A percentile compares a stretch with the other conserved stretches of the same genome.
Conservation (phyloP, 2,329 filamentous ascomycete species). For the Lachnellula hyalina region DNA sequence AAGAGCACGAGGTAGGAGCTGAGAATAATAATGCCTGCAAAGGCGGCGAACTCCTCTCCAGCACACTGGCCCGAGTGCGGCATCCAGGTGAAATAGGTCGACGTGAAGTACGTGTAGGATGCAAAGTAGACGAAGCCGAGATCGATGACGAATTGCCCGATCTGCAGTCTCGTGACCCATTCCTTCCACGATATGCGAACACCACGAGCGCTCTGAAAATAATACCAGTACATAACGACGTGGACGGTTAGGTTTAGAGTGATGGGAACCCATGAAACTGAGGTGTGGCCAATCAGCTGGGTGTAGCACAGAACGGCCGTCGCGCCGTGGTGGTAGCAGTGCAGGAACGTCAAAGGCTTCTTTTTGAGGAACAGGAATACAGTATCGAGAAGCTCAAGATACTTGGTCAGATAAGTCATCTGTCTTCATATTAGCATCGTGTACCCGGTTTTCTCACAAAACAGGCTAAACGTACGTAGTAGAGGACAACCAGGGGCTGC, state of each 20-base stretch:
- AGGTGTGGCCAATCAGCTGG: slow-evolving; percentile 85
- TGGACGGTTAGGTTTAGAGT: slow-evolving; percentile 89
- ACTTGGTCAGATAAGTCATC: slow-evolving; percentile 98
- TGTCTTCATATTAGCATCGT: slow-evolving; percentile 34
- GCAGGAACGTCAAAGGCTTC: slow-evolving; percentile 98
- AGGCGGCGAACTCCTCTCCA: slow-evolving; percentile 93
- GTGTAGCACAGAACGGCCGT: slow-evolving; percentile 97
- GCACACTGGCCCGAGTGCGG: slow-evolving; percentile 83
- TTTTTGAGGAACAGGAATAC: slow-evolving; percentile 98
- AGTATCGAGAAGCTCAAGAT: slow-evolving; percentile 90
- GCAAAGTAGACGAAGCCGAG: slow-evolving; percentile 99
- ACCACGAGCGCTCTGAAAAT: slow-evolving; percentile 96
- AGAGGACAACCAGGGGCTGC: slow-evolving; percentile 83
- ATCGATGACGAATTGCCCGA: slow-evolving; percentile 95
- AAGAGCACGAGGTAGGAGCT: slow-evolving; percentile 95
- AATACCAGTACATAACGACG: slow-evolving; percentile 99
- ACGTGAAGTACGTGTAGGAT: slow-evolving; percentile 97
- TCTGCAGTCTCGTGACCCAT: slow-evolving; percentile 97
- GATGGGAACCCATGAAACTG: slow-evolving; percentile 94
- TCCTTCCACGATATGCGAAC: slow-evolving; percentile 99
- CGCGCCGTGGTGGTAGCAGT: slow-evolving; percentile 97
- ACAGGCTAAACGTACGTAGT: slow-evolving; percentile 66
- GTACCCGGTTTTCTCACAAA: neutral
- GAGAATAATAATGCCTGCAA: slow-evolving; percentile 85
- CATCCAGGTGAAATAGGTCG: slow-evolving; percentile 78